Conservation (phyloP, 352 stramenopile species). For the Globisporangium heterothallicum region DNA sequence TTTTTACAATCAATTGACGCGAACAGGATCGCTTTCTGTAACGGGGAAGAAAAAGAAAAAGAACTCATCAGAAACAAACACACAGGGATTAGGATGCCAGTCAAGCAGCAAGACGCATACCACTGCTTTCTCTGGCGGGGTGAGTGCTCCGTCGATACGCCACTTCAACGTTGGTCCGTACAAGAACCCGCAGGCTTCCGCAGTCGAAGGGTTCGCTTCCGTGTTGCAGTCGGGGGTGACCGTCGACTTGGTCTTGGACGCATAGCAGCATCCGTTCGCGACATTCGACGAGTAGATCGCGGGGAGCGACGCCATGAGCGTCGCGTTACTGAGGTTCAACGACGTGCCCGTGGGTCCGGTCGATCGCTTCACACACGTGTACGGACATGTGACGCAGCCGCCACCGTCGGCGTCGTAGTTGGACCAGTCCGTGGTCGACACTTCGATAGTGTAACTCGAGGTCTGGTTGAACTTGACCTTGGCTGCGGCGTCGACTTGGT, state of each 20-base stretch:
- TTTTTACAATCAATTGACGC: conserved; percentile 81
- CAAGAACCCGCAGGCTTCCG: conserved; percentile 78
- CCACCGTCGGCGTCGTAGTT: conserved; percentile 76
- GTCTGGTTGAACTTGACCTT: conserved; percentile 66
- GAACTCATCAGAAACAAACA: conserved; percentile 1
- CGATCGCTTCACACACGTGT: conserved; percentile 73
- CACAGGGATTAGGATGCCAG: not conserved
- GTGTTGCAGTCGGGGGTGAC: conserved; percentile 53
- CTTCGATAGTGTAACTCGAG: conserved; percentile 60
- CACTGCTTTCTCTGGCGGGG: conserved; percentile 35
- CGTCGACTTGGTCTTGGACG: conserved; percentile 28
- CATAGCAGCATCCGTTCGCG: conserved; percentile 83
- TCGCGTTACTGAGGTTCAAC: conserved; percentile 78
- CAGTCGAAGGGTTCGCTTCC: conserved; percentile 48
- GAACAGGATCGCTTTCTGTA: conserved; percentile 63
- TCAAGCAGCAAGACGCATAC: conserved; percentile 7
- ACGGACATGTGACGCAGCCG: conserved; percentile 82
- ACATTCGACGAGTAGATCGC: conserved; percentile 62
- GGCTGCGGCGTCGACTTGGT: conserved; percentile 12
- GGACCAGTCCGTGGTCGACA: conserved; percentile 68
- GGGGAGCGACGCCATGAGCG: conserved; percentile 57
- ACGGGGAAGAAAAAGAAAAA: not conserved
- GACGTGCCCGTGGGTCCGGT: conserved; percentile 70
- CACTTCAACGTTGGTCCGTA: conserved; percentile 81
- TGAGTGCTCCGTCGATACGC: conserved; percentile 64